A percentile compares a stretch with the other conserved stretches of the same genome.
Evolutionary conservation across 257 asterid genomes (phyloP).

Genomic region (Apocynum venetum): DNA sequence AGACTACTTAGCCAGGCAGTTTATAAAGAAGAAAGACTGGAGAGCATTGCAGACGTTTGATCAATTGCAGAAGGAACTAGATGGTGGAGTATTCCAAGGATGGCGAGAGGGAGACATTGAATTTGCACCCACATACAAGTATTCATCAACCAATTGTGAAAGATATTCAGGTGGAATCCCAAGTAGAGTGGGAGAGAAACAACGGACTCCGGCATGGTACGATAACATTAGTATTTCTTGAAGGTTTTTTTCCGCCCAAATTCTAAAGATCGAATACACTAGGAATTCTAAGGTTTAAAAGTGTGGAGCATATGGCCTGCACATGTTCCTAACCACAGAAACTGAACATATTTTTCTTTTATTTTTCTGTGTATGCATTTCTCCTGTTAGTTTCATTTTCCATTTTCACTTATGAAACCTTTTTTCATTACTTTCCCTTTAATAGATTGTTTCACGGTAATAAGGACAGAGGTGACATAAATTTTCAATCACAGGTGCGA

Average conservation of each 20-base stretch:
- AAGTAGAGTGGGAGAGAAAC: slow-evolving; percentile 76
- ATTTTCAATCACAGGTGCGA: slow-evolving; percentile 68
- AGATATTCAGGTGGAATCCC: slow-evolving; percentile 83
- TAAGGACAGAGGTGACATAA: slow-evolving; percentile 1
- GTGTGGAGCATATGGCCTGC: neutral
- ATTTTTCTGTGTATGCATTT: neutral
- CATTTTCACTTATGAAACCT: neutral
- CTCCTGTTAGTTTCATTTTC: neutral
- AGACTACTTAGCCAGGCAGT: slow-evolving; percentile 72
- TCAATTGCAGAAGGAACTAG: slow-evolving; percentile 74
- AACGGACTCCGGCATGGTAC: slow-evolving; percentile 97
- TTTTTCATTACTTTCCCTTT: neutral
- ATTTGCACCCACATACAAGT: slow-evolving; percentile 90
- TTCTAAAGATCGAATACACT: neutral
- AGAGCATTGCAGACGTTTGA: slow-evolving; percentile 66
- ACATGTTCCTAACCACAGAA: neutral
- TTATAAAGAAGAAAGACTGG: slow-evolving; percentile 68
- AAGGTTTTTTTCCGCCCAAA: neutral
- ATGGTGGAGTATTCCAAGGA: slow-evolving; percentile 86
- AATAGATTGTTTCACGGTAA: neutral
- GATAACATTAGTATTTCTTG: slow-evolving; percentile 14
- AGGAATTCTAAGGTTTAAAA: neutral
- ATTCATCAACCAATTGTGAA: slow-evolving; percentile 65
- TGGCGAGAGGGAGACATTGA: slow-evolving; percentile 88
- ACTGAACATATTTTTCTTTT: neutral